phyloP scores from a whole-genome alignment of 23 red algal genomes.

The Cyanidiococcus yangmingshanensis region DNA sequence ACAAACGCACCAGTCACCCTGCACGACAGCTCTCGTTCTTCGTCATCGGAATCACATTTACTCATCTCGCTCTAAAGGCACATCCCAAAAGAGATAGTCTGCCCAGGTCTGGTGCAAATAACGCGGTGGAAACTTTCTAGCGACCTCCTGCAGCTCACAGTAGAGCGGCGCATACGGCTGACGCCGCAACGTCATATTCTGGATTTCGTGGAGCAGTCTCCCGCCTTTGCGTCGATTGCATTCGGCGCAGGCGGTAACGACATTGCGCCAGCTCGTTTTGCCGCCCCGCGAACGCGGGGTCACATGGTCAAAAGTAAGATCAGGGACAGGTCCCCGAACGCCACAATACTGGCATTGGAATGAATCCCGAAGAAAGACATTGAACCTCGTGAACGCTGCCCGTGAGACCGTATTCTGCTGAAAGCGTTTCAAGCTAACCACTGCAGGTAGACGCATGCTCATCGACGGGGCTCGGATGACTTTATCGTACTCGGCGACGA shows the following conservation, averaged over 20 bases:
- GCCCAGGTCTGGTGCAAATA: conserved; percentile 76
- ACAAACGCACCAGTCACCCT: too few relatives aligned
- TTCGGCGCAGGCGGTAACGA: conserved; percentile 62
- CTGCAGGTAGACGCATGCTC: conserved; percentile 59
- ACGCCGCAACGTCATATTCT: conserved; percentile 40
- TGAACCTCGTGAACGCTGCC: conserved; percentile 70
- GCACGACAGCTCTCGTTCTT: too few relatives aligned
- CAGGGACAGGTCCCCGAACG: conserved; percentile 20
- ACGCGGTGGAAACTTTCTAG: conserved; percentile 54
- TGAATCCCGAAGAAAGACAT: conserved; percentile 85
- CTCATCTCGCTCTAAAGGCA: conserved; percentile 35
- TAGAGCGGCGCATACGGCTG: conserved; percentile 37
- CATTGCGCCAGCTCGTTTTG: conserved; percentile 68
- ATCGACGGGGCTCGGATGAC: conserved; percentile 49
- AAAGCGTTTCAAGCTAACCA: conserved; percentile 68
- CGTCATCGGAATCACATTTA: not conserved
- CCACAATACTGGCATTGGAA: conserved; percentile 98
- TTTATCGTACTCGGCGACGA: conserved; percentile 68
- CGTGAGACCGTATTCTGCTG: conserved; percentile 23
- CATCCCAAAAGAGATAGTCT: conserved; percentile 82
- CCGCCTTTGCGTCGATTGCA: conserved; percentile 90
- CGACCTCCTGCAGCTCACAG: conserved; percentile 49
- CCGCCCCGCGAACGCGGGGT: conserved; percentile 73
- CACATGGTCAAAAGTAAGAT: conserved; percentile 93
- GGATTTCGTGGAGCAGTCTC: conserved; percentile 39